These are phyloP conservation scores for Rhodocollybia butyracea DNA, from an alignment of 768 basidiomycete genomes.

Conservation along the genomic window DNA sequence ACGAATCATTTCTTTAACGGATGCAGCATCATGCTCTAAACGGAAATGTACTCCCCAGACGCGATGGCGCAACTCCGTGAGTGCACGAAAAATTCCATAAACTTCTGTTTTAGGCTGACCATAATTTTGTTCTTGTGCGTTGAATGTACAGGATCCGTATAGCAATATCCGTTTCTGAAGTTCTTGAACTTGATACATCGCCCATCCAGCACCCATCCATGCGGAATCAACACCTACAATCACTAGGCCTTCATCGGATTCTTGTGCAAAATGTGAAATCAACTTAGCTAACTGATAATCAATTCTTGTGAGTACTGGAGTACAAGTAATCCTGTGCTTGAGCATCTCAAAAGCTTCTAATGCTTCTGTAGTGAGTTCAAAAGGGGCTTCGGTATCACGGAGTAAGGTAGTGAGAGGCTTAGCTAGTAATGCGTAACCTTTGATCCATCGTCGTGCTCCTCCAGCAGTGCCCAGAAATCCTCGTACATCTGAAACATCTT, in stretches of 20 bases:
- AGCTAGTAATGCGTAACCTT: background rate
- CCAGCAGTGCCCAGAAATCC: too few relatives aligned
- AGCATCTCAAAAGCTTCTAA: background rate
- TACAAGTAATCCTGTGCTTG: background rate
- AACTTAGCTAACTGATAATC: too few relatives aligned
- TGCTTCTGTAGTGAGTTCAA: background rate
- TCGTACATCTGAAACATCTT: too few relatives aligned
- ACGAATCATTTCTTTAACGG: conserved; percentile 33
- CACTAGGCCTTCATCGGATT: too few relatives aligned
- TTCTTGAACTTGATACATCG: conserved; percentile 27
- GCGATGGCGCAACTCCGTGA: conserved; percentile 25
- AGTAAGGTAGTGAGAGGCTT: background rate
- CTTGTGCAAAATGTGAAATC: too few relatives aligned
- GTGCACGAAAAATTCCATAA: conserved; percentile 30
- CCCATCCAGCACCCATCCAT: too few relatives aligned
- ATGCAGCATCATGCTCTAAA: conserved; percentile 32
- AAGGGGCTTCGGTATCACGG: background rate
- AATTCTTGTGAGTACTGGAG: too few relatives aligned
- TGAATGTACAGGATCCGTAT: conserved; percentile 32
- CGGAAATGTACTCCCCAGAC: conserved; percentile 29
- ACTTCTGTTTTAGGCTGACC: conserved; percentile 36
- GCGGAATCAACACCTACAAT: too few relatives aligned
- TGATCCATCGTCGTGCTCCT: background rate
- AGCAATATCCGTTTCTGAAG: conserved; percentile 18
- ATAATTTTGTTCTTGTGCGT: conserved; percentile 26